These are phyloP conservation scores for Xanthoconium purpureum DNA, from an alignment of 768 basidiomycete genomes.

Conservation along the genomic window DNA sequence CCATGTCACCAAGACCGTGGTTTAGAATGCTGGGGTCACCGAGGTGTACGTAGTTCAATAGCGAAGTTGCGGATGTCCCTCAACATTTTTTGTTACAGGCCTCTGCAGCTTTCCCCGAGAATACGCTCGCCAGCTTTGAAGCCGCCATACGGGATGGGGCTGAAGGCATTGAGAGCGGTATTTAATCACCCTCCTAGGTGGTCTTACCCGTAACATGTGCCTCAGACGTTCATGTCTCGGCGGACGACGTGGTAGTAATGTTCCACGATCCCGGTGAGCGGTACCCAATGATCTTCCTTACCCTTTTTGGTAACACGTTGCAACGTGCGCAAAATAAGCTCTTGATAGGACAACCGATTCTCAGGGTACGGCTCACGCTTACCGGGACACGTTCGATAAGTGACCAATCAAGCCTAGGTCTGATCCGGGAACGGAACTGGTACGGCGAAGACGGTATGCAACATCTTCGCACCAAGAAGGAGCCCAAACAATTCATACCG, in stretches of 20 bases:
- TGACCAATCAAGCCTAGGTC: conserved; percentile 40
- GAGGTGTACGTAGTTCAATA: conserved; percentile 53
- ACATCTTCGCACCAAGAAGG: conserved; percentile 73
- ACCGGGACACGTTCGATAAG: conserved; percentile 26
- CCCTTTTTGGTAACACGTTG: conserved; percentile 20
- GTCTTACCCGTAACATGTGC: conserved; percentile 49
- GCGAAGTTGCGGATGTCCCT: not conserved
- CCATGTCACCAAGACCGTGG: not conserved
- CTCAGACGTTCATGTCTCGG: conserved; percentile 92
- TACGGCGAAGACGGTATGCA: conserved; percentile 69
- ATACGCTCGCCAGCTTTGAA: conserved; percentile 93
- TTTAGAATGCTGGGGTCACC: conserved; percentile 78
- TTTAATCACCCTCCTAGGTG: conserved; percentile 37
- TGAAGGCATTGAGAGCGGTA: conserved; percentile 98
- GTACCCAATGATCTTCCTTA: conserved; percentile 15
- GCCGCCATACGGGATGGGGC: conserved; percentile 94
- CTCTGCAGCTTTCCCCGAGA: conserved; percentile 84
- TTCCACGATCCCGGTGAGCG: conserved; percentile 89
- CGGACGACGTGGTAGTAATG: conserved; percentile 86
- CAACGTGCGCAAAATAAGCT: conserved; percentile 38
- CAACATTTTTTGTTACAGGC: conserved; percentile 48
- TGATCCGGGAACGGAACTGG: conserved; percentile 71
- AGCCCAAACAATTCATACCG: conserved; percentile 83
- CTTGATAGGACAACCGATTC: conserved; percentile 82
- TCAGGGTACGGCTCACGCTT: conserved; percentile 41